Percentiles rank a stretch among this genome's conserved stretches.
phyloP scores from a whole-genome alignment of 768 basidiomycete genomes.

The Serendipita indica region DNA sequence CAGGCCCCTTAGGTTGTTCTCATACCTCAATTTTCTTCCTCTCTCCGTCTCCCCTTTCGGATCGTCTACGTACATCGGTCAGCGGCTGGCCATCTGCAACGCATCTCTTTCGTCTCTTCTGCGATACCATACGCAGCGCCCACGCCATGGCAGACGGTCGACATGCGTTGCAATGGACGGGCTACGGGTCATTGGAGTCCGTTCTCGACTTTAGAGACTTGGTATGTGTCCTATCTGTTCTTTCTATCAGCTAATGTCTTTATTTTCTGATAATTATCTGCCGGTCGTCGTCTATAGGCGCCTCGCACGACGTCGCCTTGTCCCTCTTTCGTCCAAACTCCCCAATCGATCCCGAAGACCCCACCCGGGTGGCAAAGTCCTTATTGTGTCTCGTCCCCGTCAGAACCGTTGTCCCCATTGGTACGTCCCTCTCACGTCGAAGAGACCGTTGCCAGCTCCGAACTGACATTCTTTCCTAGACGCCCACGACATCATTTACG shows the following conservation, averaged over 20 bases:
- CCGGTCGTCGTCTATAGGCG: background rate
- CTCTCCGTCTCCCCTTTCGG: background rate
- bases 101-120: background rate
- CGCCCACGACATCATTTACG: background rate
- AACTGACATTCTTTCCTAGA: background rate
- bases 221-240: background rate
- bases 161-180: background rate
- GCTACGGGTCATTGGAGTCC: conserved; percentile 1
- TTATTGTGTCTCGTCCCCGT: background rate
- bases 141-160: conserved; percentile 4
- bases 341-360: background rate
- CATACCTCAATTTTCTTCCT: conserved; percentile 3
- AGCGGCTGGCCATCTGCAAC: background rate
- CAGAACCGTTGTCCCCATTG: background rate
- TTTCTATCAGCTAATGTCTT: background rate
- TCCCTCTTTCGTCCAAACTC: background rate
- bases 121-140: conserved; percentile 2
- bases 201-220: background rate
- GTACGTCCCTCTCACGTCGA: background rate
- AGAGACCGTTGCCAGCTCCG: background rate
- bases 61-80: background rate
- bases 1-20: background rate
- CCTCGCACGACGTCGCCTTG: background rate
- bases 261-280: background rate
- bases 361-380: background rate